Evolutionary conservation across 2,329 filamentous ascomycete species (phyloP).

Genomic region (Rutstroemia sp.): DNA sequence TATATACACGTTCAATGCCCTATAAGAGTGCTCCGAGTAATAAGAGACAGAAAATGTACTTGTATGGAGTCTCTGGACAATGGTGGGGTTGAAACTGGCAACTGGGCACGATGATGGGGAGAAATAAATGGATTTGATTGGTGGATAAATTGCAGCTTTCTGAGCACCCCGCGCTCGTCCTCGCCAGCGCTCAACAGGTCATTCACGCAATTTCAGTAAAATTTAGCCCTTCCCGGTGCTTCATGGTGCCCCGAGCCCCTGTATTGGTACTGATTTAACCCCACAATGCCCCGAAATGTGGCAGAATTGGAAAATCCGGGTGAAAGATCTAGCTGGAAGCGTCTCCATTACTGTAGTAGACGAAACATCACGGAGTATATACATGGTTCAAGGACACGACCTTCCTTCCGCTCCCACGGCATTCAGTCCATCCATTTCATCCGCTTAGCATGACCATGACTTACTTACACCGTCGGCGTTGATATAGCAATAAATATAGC

Average conservation of each 20-base stretch:
- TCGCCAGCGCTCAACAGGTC: not conserved
- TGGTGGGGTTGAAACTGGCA: not conserved
- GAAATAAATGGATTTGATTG: not conserved
- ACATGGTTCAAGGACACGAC: not conserved
- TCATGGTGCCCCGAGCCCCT: too few species aligned
- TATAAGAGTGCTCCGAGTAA: not conserved
- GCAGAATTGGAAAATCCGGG: conserved; percentile 6
- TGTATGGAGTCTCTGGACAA: not conserved
- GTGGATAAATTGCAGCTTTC: not conserved
- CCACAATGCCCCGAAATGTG: not conserved
- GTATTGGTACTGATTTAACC: not conserved
- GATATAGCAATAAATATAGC: too few species aligned
- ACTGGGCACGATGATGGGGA: not conserved
- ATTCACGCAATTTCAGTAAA: not conserved
- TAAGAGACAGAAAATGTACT: too few species aligned
- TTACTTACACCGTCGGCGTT: too few species aligned
- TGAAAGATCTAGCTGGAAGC: conserved; percentile 21
- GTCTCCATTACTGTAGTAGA: not conserved
- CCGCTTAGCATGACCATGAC: too few species aligned
- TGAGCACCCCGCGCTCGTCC: not conserved
- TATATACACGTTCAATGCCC: not conserved
- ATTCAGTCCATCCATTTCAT: too few species aligned
- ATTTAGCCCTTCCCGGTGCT: too few species aligned
- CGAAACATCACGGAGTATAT: not conserved
- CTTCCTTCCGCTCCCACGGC: not conserved